Percentiles rank a stretch among this genome's conserved stretches.
phyloP scores from a whole-genome alignment of 257 asterid species.

The Solanum microdontum region DNA sequence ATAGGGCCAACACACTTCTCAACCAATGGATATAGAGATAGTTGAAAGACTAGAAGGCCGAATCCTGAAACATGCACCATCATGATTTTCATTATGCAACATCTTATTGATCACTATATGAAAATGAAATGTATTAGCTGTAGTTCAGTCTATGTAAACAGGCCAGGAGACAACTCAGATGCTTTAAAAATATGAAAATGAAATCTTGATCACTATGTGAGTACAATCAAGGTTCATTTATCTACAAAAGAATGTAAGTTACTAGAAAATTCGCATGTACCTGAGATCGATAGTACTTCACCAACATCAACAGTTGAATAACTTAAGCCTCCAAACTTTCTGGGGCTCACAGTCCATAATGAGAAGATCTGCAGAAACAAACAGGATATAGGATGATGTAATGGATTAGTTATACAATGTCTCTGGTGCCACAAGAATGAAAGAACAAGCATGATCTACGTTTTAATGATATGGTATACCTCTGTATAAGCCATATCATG shows the following conservation, averaged over 20 bases:
- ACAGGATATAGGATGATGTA: not conserved
- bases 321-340: conserved; percentile 59
- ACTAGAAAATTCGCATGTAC: conserved; percentile 11
- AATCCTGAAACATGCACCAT: conserved; percentile 33
- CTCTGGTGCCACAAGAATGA: not conserved
- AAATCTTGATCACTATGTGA: not conserved
- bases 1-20: conserved; percentile 56
- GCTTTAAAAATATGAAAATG: not conserved
- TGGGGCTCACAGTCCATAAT: conserved; percentile 82
- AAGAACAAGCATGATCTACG: not conserved
- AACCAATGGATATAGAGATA: conserved; percentile 41
- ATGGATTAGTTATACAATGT: not conserved
- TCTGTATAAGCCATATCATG: conserved; percentile 13
- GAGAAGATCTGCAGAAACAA: conserved; percentile 54
- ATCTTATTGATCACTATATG: not conserved
- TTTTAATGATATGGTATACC: not conserved
- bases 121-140: not conserved
- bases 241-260: not conserved
- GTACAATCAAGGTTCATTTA: not conserved
- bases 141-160: not conserved
- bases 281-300: conserved; percentile 64
- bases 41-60: conserved; percentile 66
- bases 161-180: not conserved
- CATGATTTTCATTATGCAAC: not conserved
- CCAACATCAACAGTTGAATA: conserved; percentile 62